Evolutionary conservation across 192 early-diverging fungal genomes (phyloP).

Genomic region (Umbelopsis sp.): DNA sequence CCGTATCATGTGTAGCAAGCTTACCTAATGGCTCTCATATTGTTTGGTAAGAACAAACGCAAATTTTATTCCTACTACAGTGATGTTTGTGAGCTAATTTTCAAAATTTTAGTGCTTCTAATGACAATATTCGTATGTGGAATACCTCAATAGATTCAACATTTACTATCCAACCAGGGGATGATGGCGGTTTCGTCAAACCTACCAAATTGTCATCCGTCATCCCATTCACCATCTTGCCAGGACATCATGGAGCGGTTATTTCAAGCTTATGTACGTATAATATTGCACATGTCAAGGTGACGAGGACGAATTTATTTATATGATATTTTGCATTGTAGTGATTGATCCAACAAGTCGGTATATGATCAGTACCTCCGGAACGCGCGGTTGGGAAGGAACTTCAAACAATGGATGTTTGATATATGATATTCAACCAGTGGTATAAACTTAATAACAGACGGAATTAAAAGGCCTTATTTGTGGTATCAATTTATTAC

Average conservation of each 20-base stretch:
- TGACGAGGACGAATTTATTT: neutral
- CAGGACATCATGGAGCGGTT: slow-evolving; percentile 91
- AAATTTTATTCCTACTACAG: too few relatives aligned
- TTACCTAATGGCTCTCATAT: slow-evolving; percentile 84
- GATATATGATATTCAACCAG: slow-evolving; percentile 79
- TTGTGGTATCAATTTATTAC: neutral
- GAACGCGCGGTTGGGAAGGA: slow-evolving; percentile 97
- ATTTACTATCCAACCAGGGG: slow-evolving; percentile 41
- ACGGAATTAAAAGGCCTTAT: neutral
- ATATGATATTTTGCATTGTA: slow-evolving; percentile 25
- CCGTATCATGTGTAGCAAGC: slow-evolving; percentile 74
- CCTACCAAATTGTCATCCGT: slow-evolving; percentile 28
- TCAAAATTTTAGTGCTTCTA: slow-evolving; percentile 67
- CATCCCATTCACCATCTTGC: slow-evolving; percentile 89
- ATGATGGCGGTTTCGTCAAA: slow-evolving; percentile 24
- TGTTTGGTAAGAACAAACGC: slow-evolving; percentile 64
- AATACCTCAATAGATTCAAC: slow-evolving; percentile 62
- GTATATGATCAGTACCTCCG: slow-evolving; percentile 91
- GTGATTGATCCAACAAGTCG: slow-evolving; percentile 72
- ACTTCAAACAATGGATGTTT: slow-evolving; percentile 79
- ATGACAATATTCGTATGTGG: slow-evolving; percentile 93
- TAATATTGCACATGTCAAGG: neutral
- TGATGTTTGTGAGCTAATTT: neutral
- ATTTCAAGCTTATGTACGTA: slow-evolving; percentile 75
- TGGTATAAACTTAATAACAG: slow-evolving; percentile 24